phyloP scores from a whole-genome alignment of 225 moss, liverwort and hornwort species.

The Pseudoscleropodium purum region DNA sequence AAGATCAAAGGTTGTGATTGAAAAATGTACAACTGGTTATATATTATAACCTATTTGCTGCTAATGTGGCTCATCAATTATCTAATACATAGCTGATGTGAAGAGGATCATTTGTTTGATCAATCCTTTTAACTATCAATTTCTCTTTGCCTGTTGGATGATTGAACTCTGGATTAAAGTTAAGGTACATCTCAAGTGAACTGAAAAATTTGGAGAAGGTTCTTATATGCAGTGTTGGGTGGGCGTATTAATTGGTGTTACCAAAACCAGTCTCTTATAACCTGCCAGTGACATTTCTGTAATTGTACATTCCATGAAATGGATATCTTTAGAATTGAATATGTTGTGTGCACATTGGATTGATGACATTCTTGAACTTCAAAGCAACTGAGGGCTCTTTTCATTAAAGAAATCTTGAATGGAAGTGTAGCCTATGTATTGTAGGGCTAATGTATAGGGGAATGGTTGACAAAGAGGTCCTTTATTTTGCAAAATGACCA shows the following conservation, averaged over 20 bases:
- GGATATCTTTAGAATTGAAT: neutral
- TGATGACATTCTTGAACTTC: neutral
- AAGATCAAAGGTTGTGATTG: too few species aligned
- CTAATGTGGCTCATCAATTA: too few species aligned
- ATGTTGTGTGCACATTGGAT: neutral
- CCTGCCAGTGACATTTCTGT: neutral
- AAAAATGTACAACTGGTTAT: too few species aligned
- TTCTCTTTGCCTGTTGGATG: neutral
- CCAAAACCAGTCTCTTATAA: too few species aligned
- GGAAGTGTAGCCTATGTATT: neutral
- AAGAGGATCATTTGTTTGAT: neutral
- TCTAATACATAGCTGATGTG: neutral
- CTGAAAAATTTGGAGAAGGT: too few species aligned
- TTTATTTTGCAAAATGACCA: too few species aligned
- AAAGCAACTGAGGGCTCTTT: neutral
- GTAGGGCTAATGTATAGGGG: too few species aligned
- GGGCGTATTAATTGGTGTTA: neutral
- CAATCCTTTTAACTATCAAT: neutral
- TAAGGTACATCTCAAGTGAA: neutral
- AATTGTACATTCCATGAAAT: neutral
- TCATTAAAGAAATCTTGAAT: too few species aligned
- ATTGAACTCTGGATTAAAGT: neutral
- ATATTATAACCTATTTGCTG: too few species aligned
- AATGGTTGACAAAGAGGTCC: too few species aligned
- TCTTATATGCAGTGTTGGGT: neutral